Percentiles rank a stretch among this genome's conserved stretches.
Conservation (phyloP, 1,139 yeast species). For the Geotrichum bryndzae region DNA sequence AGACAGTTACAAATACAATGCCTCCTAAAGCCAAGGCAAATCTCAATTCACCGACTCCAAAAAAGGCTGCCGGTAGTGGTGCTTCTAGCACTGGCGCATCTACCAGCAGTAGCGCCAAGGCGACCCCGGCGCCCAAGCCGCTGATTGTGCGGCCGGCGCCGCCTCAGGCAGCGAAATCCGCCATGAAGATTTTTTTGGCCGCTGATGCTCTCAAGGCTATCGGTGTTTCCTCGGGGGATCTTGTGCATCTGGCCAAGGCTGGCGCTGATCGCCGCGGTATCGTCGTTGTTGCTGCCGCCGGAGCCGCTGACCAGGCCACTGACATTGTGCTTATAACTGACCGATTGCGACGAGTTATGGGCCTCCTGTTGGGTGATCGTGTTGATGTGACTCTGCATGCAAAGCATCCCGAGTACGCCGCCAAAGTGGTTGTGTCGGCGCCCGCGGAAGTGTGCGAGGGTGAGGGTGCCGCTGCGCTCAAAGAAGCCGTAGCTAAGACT, state of each 20-base stretch:
- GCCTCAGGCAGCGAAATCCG: constrained; percentile 26
- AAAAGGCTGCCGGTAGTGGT: constrained; percentile 4
- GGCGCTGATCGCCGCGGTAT: constrained; percentile 16
- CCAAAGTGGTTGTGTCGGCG: constrained; percentile 31
- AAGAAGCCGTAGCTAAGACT: constrained; percentile 22
- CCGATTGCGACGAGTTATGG: constrained; percentile 47
- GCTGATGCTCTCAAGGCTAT: constrained; percentile 9
- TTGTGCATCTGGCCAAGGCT: constrained; percentile 10
- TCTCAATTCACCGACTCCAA: constrained; percentile 10
- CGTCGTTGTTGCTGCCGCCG: constrained; percentile 11
- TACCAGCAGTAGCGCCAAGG: constrained; percentile 3
- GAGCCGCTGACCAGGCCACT: constrained; percentile 5
- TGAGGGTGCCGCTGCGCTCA: constrained; percentile 1
- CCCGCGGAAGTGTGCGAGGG: neutral
- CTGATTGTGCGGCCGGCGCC: constrained; percentile 25
- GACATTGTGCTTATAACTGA: constrained; percentile 4
- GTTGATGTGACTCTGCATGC: constrained; percentile 44
- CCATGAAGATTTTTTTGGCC: constrained; percentile 12
- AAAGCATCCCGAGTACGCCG: constrained; percentile 50
- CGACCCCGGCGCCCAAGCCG: constrained; percentile 10
- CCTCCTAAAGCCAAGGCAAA: constrained; percentile 16
- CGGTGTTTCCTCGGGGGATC: constrained; percentile 11
- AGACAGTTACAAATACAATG: neutral
- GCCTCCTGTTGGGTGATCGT: constrained; percentile 68
- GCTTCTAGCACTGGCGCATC: neutral